Evolutionary conservation across 2,329 filamentous ascomycete species (phyloP).

Genomic region (Clonostachys rosea): DNA sequence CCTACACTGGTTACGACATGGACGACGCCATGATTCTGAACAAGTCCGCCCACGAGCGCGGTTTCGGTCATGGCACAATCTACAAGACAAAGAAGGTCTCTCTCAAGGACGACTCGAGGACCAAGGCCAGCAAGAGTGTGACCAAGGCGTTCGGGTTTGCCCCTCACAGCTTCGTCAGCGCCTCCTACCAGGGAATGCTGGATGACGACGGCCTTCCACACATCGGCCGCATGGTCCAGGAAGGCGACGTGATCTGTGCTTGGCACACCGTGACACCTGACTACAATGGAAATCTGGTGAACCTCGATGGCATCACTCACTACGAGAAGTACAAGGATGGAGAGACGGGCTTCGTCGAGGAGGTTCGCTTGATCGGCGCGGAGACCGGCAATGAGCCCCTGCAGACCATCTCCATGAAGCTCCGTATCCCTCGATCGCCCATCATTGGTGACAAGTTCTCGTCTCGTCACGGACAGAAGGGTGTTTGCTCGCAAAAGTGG

Average conservation of each 20-base stretch:
- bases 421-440: slow-evolving; percentile 83
- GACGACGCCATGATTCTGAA: slow-evolving; percentile 99
- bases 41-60: slow-evolving; percentile 92
- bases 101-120: slow-evolving; percentile 73
- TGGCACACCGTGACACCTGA: slow-evolving; percentile 86
- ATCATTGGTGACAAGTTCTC: slow-evolving; percentile 99
- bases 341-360: slow-evolving; percentile 85
- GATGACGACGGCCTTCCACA: slow-evolving; percentile 85
- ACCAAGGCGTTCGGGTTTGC: slow-evolving; percentile 90
- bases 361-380: slow-evolving; percentile 84
- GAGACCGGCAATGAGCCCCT: slow-evolving; percentile 79
- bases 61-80: slow-evolving; percentile 91
- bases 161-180: slow-evolving; percentile 67
- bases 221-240: slow-evolving; percentile 70
- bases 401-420: slow-evolving; percentile 88
- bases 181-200: slow-evolving; percentile 65
- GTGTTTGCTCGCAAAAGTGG: slow-evolving; percentile 96
- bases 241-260: slow-evolving; percentile 82
- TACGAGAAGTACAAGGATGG: slow-evolving; percentile 93
- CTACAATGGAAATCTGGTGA: slow-evolving; percentile 72
- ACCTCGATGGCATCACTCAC: slow-evolving; percentile 80
- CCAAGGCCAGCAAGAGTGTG: slow-evolving; percentile 62
- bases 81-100: slow-evolving; percentile 96
- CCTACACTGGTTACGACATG: slow-evolving; percentile 99
- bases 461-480: slow-evolving; percentile 96